Conservation (phyloP, 768 basidiomycete species). For the Lyophyllum shimeji region DNA sequence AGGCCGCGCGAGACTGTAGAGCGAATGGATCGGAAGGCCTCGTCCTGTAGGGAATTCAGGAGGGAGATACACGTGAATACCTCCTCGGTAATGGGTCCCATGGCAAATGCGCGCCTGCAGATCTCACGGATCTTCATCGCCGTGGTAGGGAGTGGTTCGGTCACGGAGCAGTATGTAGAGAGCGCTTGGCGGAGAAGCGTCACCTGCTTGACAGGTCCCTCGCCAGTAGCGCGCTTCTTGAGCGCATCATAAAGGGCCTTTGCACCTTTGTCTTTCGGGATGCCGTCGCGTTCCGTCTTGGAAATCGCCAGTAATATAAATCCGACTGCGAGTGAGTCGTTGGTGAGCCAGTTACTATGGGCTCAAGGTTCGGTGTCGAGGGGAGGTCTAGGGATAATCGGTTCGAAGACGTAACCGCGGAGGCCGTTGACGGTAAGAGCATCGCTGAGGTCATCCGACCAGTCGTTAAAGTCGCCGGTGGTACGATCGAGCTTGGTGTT, state of each 20-base stretch:
- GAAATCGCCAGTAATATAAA: too few relatives aligned
- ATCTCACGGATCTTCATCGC: constrained; percentile 2
- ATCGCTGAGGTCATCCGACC: too few relatives aligned
- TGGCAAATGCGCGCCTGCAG: constrained; percentile 7
- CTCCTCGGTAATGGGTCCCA: constrained; percentile 10
- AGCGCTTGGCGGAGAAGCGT: neutral
- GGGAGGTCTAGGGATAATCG: too few relatives aligned
- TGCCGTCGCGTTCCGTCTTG: too few relatives aligned
- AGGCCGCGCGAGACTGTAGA: constrained; percentile 1
- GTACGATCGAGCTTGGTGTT: too few relatives aligned
- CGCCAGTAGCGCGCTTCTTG: neutral
- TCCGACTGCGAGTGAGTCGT: too few relatives aligned
- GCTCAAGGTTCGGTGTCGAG: too few relatives aligned
- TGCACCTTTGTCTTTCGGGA: too few relatives aligned
- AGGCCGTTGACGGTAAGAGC: too few relatives aligned
- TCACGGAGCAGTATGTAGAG: neutral
- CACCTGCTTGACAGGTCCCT: constrained; percentile 4
- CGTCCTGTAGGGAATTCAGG: constrained; percentile 10
- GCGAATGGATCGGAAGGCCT: constrained; percentile 5
- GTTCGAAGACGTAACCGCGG: too few relatives aligned
- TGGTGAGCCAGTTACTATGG: too few relatives aligned
- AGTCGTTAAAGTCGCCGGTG: too few relatives aligned
- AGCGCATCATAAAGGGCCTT: neutral
- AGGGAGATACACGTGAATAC: constrained; percentile 13
- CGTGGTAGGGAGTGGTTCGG: neutral